Conservation (phyloP, 805 yeast genomes). For the Blastobotrys terrestris region DNA sequence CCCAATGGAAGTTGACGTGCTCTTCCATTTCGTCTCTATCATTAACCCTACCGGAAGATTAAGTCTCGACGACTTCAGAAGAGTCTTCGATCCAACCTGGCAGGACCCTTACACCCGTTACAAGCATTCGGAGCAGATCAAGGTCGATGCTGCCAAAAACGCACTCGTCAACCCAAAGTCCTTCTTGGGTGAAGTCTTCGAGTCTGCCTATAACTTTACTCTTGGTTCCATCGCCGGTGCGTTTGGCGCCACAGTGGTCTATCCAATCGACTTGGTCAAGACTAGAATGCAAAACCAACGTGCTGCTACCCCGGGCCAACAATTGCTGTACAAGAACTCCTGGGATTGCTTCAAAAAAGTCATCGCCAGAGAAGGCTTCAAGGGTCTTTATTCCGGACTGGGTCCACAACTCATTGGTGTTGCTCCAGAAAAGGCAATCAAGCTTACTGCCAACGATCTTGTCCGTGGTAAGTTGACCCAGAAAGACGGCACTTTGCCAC, state of each 20-base stretch:
- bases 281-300: slow-evolving; percentile 97
- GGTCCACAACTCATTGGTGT: slow-evolving; percentile 95
- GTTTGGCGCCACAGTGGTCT: slow-evolving; percentile 95
- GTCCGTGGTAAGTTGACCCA: slow-evolving; percentile 69
- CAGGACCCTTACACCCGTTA: slow-evolving; percentile 32
- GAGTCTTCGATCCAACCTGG: slow-evolving; percentile 41
- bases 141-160: slow-evolving; percentile 36
- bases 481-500: slow-evolving; percentile 39
- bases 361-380: slow-evolving; percentile 65
- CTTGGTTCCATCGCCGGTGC: slow-evolving; percentile 96
- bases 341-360: slow-evolving; percentile 81
- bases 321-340: slow-evolving; percentile 63
- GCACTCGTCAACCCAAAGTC: slow-evolving; percentile 33
- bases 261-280: slow-evolving; percentile 93
- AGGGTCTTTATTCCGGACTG: slow-evolving; percentile 86
- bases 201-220: slow-evolving; percentile 78
- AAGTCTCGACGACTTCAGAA: slow-evolving; percentile 32
- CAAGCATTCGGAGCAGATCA: slow-evolving; percentile 26
- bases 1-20: slow-evolving; percentile 38
- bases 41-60: slow-evolving; percentile 28
- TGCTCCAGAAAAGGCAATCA: slow-evolving; percentile 97
- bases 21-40: slow-evolving; percentile 36
- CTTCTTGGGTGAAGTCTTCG: slow-evolving; percentile 60
- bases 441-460: slow-evolving; percentile 87
- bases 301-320: slow-evolving; percentile 44